These are phyloP conservation scores for Nakataea oryzae DNA, from an alignment of 2,329 filamentous ascomycete species.

Conservation along the genomic window DNA sequence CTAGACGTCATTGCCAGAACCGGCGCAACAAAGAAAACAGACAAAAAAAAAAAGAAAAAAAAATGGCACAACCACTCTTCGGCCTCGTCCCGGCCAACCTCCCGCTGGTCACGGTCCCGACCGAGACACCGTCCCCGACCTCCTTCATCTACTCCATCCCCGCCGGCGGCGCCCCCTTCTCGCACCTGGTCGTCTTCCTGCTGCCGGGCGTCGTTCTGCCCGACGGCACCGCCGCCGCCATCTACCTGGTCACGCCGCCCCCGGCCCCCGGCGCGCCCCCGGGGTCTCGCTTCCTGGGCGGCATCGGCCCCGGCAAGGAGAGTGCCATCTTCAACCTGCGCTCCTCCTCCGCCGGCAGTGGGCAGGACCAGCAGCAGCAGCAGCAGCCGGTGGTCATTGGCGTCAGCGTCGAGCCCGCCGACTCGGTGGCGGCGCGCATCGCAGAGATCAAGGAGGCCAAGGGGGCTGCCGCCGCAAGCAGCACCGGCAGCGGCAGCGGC, in stretches of 20 bases:
- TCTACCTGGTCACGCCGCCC: slow-evolving; percentile 62
- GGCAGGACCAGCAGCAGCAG: slow-evolving; percentile 12
- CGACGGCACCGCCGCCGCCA: slow-evolving; percentile 68
- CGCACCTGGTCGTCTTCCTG: slow-evolving; percentile 82
- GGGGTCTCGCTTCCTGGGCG: slow-evolving; percentile 61
- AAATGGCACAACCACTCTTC: slow-evolving; percentile 37
- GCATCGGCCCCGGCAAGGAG: slow-evolving; percentile 80
- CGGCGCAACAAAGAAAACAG: not conserved
- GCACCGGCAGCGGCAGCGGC: slow-evolving; percentile 28
- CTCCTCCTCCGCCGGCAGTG: slow-evolving; percentile 12
- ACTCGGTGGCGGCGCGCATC: slow-evolving; percentile 60
- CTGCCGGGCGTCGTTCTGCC: slow-evolving; percentile 70
- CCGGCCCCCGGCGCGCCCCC: slow-evolving; percentile 25
- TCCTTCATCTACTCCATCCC: slow-evolving; percentile 46
- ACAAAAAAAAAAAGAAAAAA: not conserved
- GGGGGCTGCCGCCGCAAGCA: slow-evolving; percentile 11
- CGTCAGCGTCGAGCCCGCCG: slow-evolving; percentile 68
- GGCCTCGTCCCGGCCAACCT: slow-evolving; percentile 52
- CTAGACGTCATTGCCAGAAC: not conserved
- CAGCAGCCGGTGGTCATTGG: slow-evolving; percentile 59
- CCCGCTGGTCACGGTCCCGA: slow-evolving; percentile 43
- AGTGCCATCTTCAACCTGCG: slow-evolving; percentile 81
- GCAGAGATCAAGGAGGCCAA: slow-evolving; percentile 39
- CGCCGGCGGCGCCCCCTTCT: slow-evolving; percentile 41
- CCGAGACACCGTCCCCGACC: slow-evolving; percentile 39